Base-by-base conservation (phyloP, 2,329 filamentous ascomycete genomes). In the Penicillium nordicum region DNA sequence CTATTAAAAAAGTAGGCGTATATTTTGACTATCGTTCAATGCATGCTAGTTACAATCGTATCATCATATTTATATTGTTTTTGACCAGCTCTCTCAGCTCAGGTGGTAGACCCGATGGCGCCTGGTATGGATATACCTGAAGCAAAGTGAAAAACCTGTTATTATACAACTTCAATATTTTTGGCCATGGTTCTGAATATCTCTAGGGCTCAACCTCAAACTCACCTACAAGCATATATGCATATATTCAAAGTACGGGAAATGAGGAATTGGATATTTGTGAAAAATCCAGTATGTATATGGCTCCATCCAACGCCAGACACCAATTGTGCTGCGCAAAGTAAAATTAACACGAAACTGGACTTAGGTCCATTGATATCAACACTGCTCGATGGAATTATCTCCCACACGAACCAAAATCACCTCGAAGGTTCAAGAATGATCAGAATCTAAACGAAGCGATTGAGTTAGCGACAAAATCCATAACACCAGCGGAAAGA, bases 221-320 rank as follows among this genome's bases (percentile, higher is more conserved):
- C 18, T 16, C 14, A 32, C 12, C 18, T 25, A 12, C 44, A 25
- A 34, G 9, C 25, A 47, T 21, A 47, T 21, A 18, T 18, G 18
- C 18, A 21, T 7, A n/a, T 10, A 12, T 37, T 11, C 11, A 6
- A 47, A 12, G 12, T 30, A 47, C 25, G 29, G 7, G 43, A 12
- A 46, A 40, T n/a, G 34, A 48, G 27, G 10, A 32, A 41, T 36
- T 46, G 53, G 46, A 46, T 34, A 21, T 10, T 40, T 34, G 14
- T 34, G 42, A 40, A 55, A 46, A 56, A 52, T 41, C 27, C 41
- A 53, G 27, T 51, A 60, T 57, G 43, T 49, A 58, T 55, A 52
- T 36, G 61, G 61, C 59, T 58, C 60, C 58, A 61, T 53, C 43
- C 40, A 69, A 69, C 67, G 65, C 67, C 67, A 57, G 50, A 68